Evolutionary conservation across 2,329 filamentous ascomycete species (phyloP), one percentile per base, ranked within the genome.

Genomic region (Microsporum ferrugineum): DNA sequence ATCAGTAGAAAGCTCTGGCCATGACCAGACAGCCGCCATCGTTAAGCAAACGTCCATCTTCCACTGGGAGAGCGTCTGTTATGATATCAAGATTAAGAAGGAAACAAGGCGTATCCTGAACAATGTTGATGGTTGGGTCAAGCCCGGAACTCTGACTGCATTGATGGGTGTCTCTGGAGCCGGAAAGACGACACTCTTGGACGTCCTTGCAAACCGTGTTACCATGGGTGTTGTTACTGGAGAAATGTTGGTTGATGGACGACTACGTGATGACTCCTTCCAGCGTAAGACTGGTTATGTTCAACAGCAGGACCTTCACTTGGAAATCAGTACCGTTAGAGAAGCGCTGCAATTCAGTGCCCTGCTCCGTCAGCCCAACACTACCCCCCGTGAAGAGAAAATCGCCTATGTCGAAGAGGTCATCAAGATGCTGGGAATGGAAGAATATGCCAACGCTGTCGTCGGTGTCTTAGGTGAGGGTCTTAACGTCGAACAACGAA

Each of bases 121-220:
- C 68, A 79, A 94, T 64, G 88, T 96, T 10, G 88, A 95, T 69
- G 91, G 91, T 39, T 96, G 89, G 88, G 90, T 96, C 63, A 94
- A 95, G 74, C 91, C 91, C 2, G 91, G 91, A 63, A 95, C 89
- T 14, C 73, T 95, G 60, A 96, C 91, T 10, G 91, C 89, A 43
- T 79, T 95, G 2, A 96, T 96, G 91, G 81, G 90, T 76, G 89
- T 91, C 5, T 91, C 88, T 36, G 91, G 91, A 66, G 91, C 91
- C n/a, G 91, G 91, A 62, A 96, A 96, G 75, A 96, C 91, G 0
- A 96, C 91, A 0, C 82, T 96, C 33, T 77, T 96, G 36, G 89
- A 96, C 73, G 88, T 89, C 39, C 80, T 96, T 65, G 91, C 91
- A 53, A 88, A 88, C 62, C 87, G 91, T 71, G 88, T 88, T 8